Percentiles rank a stretch among this genome's conserved stretches.
phyloP scores from a whole-genome alignment of 1,284 basidiomycete genomes.

The Leccinum fallax region DNA sequence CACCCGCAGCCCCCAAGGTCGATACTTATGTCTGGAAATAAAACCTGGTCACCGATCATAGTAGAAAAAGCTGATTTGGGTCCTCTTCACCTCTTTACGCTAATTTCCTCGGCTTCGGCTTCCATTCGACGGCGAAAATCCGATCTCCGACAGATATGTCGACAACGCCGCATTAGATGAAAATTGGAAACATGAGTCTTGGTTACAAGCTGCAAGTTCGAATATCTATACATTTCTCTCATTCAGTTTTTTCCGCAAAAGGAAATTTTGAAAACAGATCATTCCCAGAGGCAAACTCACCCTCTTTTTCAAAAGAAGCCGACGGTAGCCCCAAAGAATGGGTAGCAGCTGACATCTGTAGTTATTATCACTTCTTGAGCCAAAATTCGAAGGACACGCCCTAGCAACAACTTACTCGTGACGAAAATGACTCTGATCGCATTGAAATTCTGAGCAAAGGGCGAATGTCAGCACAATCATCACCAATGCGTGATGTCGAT shows the following conservation, averaged over 20 bases:
- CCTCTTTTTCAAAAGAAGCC: conserved; percentile 4
- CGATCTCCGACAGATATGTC: background rate
- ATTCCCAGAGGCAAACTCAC: background rate
- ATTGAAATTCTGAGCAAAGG: background rate
- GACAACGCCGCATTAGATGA: background rate
- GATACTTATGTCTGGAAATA: conserved; percentile 5
- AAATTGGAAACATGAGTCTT: background rate
- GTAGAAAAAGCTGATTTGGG: background rate
- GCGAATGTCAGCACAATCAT: background rate
- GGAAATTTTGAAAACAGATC: background rate
- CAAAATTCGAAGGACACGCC: no score
- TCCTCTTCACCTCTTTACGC: background rate
- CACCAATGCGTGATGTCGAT: background rate
- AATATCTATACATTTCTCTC: background rate
- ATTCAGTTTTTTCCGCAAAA: background rate
- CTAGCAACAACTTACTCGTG: background rate
- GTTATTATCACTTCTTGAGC: no score
- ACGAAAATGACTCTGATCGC: conserved; percentile 1
- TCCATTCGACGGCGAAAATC: background rate
- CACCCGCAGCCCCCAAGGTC: background rate
- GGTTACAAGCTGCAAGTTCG: background rate
- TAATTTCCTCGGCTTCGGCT: background rate
- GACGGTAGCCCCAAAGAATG: conserved; percentile 3
- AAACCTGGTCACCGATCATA: background rate
- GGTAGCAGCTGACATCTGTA: conserved; percentile 4